phyloP scores from a whole-genome alignment of 2,329 filamentous ascomycete genomes.

The Annulohypoxylon truncatum region DNA sequence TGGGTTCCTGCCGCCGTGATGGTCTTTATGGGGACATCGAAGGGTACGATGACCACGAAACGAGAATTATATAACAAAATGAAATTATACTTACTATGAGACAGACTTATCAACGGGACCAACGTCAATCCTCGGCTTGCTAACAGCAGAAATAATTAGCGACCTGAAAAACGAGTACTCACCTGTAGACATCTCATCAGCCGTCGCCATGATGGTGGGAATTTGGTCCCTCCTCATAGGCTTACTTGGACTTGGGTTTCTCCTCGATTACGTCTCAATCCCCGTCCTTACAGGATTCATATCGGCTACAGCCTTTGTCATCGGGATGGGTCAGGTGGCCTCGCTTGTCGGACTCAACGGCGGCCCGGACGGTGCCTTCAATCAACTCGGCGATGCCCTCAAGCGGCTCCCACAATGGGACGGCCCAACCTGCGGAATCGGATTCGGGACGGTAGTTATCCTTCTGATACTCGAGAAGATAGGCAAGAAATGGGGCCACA shows the following conservation, averaged over 20 bases:
- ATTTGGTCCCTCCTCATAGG: constrained; percentile 69
- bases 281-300: constrained; percentile 74
- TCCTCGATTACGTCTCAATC: constrained; percentile 74
- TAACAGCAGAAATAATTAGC: constrained; percentile 70
- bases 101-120: constrained; percentile 71
- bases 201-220: constrained; percentile 72
- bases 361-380: constrained; percentile 62
- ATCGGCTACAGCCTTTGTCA: constrained; percentile 73
- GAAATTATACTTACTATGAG: background rate
- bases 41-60: constrained; percentile 56
- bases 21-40: constrained; percentile 71
- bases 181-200: constrained; percentile 67
- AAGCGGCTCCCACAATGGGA: constrained; percentile 66
- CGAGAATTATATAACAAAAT: background rate
- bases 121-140: constrained; percentile 72
- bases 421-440: constrained; percentile 68
- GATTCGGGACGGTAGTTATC: constrained; percentile 67
- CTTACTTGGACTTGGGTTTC: constrained; percentile 71
- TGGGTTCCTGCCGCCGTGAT: constrained; percentile 69
- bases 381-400: constrained; percentile 70
- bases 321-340: constrained; percentile 72
- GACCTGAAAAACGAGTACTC: constrained; percentile 64
- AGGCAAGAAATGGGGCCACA: constrained; percentile 69
- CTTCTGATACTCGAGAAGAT: constrained; percentile 67
- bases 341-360: constrained; percentile 68